These are phyloP conservation scores for Magnaporthiopsis incrustans DNA, from an alignment of 2,329 filamentous ascomycete species.

Conservation along the genomic window DNA sequence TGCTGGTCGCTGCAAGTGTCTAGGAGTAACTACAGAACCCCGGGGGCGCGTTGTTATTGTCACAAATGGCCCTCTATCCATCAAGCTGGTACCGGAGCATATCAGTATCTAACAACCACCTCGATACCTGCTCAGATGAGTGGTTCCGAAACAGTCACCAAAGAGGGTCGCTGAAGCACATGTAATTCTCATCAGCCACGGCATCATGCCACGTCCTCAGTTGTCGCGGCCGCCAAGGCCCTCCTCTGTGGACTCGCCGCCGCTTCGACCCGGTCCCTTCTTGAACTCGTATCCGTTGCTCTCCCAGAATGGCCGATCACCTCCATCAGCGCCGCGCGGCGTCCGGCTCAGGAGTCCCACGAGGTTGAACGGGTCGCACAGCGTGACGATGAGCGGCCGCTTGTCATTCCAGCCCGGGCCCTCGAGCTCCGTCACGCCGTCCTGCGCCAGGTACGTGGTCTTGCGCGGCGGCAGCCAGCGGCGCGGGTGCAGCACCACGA, in stretches of 20 bases:
- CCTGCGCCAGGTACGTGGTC: constrained; percentile 28
- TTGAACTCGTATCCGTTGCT: constrained; percentile 2
- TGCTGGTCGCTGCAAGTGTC: no score
- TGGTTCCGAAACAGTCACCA: no score
- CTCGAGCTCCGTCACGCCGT: constrained; percentile 27
- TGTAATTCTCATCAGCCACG: no score
- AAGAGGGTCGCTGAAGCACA: no score
- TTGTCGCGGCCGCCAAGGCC: no score
- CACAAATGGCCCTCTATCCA: no score
- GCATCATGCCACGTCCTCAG: no score
- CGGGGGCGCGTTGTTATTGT: no score
- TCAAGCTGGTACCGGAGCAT: no score
- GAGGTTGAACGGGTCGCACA: constrained; percentile 16
- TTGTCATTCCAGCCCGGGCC: constrained; percentile 23
- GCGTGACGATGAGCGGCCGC: constrained; percentile 15
- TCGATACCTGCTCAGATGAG: no score
- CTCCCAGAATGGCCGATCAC: constrained; percentile 13
- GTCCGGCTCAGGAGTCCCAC: neutral
- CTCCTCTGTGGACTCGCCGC: neutral
- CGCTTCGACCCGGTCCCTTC: neutral
- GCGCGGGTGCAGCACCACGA: constrained; percentile 31
- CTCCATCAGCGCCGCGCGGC: constrained; percentile 6
- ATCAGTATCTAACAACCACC: no score
- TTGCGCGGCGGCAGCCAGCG: constrained; percentile 27
- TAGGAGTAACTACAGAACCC: no score